phyloP scores from a whole-genome alignment of 371 early-diverging fungal species.

The Dentiscutata heterogama region DNA sequence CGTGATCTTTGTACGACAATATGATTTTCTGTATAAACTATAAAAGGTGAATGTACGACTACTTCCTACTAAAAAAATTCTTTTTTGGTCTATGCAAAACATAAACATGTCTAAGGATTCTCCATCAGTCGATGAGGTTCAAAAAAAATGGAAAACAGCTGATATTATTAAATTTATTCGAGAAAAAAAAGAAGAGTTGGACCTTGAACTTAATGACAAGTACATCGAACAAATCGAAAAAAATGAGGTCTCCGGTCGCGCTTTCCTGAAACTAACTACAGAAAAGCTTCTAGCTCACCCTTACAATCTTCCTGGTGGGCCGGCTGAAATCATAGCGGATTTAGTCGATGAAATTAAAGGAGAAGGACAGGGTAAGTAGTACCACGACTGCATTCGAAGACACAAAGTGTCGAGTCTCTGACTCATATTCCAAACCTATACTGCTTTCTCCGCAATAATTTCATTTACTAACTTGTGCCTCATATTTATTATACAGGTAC shows the following conservation, averaged over 20 bases:
- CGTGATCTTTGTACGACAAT: no score
- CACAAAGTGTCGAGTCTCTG: no score
- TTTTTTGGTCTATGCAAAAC: no score
- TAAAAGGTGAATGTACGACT: no score
- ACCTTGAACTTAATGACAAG: not conserved
- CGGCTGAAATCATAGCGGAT: constrained; percentile 14
- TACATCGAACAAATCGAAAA: constrained; percentile 3
- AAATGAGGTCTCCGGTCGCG: not conserved
- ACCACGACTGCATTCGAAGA: constrained; percentile 25
- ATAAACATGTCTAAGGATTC: not conserved
- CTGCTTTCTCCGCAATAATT: no score
- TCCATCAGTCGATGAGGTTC: constrained; percentile 22
- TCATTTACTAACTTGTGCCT: no score
- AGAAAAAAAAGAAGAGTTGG: constrained; percentile 10
- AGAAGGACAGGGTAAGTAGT: not conserved
- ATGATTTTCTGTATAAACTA: no score
- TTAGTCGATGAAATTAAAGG: constrained; percentile 23
- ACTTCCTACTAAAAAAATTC: not conserved
- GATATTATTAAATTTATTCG: not conserved
- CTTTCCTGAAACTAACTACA: no score
- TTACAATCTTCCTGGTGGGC: not conserved
- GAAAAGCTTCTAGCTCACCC: no score
- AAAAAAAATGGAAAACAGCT: not conserved
- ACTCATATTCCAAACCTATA: no score
- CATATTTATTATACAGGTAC: no score